Conservation (phyloP, 208 protist species). For the Vickermania ingenoplastis region DNA sequence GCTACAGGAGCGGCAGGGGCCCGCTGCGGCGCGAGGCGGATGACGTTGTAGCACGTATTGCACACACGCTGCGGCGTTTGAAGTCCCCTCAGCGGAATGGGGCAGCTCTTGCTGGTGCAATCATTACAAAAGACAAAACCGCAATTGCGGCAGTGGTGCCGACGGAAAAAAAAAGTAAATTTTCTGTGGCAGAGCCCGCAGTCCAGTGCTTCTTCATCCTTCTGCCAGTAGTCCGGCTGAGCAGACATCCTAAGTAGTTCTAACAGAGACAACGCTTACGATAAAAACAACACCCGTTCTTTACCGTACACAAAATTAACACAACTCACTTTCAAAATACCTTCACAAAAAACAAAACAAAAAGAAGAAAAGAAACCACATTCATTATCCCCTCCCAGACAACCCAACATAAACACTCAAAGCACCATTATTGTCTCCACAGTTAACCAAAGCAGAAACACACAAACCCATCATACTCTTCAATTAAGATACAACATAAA, state of each 20-base stretch:
- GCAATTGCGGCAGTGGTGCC: constrained; percentile 92
- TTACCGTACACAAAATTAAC: too few relatives aligned
- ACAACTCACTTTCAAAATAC: too few relatives aligned
- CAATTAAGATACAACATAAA: too few relatives aligned
- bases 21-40: constrained; percentile 14
- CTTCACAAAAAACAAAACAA: too few relatives aligned
- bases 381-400: too few relatives aligned
- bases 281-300: too few relatives aligned
- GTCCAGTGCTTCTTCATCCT: constrained; percentile 62
- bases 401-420: too few relatives aligned
- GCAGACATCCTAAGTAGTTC: neutral
- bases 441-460: too few relatives aligned
- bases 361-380: too few relatives aligned
- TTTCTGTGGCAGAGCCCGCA: constrained; percentile 66
- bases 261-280: too few relatives aligned
- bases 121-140: constrained; percentile 87
- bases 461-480: too few relatives aligned
- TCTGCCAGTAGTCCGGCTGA: constrained; percentile 58
- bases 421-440: too few relatives aligned
- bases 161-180: constrained; percentile 69
- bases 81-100: constrained; percentile 42
- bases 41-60: constrained; percentile 36
- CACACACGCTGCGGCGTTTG: constrained; percentile 58
- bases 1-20: neutral
- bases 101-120: constrained; percentile 56